Base-by-base conservation (phyloP, 2,329 filamentous ascomycete genomes). In the Harringtonia lauricola region DNA sequence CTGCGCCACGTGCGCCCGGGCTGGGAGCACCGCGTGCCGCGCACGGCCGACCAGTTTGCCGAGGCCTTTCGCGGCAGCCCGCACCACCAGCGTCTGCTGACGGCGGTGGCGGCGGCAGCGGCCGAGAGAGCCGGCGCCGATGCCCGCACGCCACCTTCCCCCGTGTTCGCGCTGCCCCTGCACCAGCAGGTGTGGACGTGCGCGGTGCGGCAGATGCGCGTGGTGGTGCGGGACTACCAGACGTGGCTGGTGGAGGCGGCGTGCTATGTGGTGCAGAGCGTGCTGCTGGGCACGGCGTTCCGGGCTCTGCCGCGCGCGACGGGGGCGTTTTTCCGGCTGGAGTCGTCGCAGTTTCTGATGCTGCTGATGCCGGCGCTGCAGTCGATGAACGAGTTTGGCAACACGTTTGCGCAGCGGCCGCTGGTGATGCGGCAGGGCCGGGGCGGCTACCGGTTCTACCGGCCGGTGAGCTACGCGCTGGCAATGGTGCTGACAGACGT, bases 1-100 rank as follows among this genome's bases (percentile, higher is more conserved):
- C 83, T 87, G 54, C 72, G 86, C 31, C 71, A 74, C 17, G 81
- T 88, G 56, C 74, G 81, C 21, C 61, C 69, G 0, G 83, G 81
- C 0, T 80, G 70, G 51, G 79, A 87, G 53, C 66, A 71, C 10
- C 74, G 71, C 6, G 70, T 76, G 1, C 79, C 78, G 1, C 66
- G 74, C 4, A 80, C 76, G 0, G 68, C 79, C 1, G 74, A 80
- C 44, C 78, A 80, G 2, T 81, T 82, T 51, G 76, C 70, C 21
- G 60, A 66, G 19, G 62, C 63, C 0, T 79, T 41, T 13, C 39
- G 28, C 6, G 9, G 18, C 18, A 41, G 39, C 30, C 17, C 2
- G 15, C 22, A 41, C n/a, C 34, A 33, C 29, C 15, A 7, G 8
- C 12, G 5, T 19, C 15, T 31, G 4, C 17, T 4, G 15, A 7